phyloP scores from a whole-genome alignment of 371 early-diverging fungal genomes.

The Rhizopus sp. region DNA sequence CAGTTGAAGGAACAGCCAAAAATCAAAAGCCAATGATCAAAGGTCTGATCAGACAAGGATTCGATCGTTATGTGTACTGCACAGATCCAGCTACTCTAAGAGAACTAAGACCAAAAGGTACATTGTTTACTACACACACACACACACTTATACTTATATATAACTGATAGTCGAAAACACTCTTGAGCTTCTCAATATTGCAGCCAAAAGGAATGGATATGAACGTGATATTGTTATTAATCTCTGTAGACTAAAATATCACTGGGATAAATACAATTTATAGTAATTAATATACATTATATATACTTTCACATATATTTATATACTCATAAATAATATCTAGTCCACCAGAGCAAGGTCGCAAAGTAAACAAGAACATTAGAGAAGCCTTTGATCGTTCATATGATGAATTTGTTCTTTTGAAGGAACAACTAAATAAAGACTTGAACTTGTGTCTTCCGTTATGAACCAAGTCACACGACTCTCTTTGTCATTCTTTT shows the following conservation, averaged over 20 bases:
- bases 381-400: too few species aligned
- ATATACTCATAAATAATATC: too few species aligned
- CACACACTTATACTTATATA: neutral
- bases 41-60: slow-evolving; percentile 25
- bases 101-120: slow-evolving; percentile 16
- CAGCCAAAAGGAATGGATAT: slow-evolving; percentile 15
- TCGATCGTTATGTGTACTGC: slow-evolving; percentile 13
- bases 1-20: slow-evolving; percentile 4
- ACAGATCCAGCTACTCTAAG: slow-evolving; percentile 7
- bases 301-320: neutral
- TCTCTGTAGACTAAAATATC: slow-evolving; percentile 23
- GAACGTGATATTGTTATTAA: slow-evolving; percentile 26
- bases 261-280: slow-evolving; percentile 16
- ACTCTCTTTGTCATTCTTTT: too few species aligned
- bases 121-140: too few species aligned
- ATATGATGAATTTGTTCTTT: too few species aligned
- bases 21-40: slow-evolving; percentile 7
- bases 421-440: too few species aligned
- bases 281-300: slow-evolving; percentile 14
- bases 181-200: slow-evolving; percentile 21
- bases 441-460: too few species aligned
- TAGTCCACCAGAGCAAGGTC: too few species aligned
- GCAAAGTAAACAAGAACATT: too few species aligned
- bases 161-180: slow-evolving; percentile 23
- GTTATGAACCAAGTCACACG: too few species aligned